Base-by-base conservation (phyloP, 192 early-diverging fungal species). In the Coemansia sp. region DNA sequence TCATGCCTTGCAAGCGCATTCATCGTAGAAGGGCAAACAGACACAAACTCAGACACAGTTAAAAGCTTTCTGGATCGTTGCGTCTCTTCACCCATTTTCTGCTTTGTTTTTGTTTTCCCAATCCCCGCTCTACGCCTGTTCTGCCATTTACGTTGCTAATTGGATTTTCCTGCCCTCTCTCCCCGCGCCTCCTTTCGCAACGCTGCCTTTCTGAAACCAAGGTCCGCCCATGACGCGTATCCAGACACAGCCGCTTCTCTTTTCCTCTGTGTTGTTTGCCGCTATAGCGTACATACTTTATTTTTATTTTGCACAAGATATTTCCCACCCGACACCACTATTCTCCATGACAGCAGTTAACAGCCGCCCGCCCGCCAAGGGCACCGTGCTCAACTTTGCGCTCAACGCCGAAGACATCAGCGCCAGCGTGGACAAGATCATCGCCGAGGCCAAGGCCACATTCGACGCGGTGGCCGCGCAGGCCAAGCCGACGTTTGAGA, bases 401-500 rank as follows among this genome's bases (percentile, higher is more conserved):
- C 67, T 78, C 67, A 68, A 61, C 32, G 66, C 78, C 1, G 57
- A 62, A 5, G 75, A 81, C 34, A 85, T 85, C 56, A 55, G 9
- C n/a, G 8, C 20, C 18, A 51, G 36, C 28, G 67, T 68, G 11
- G 68, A 81, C 17, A 41, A 18, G 39, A 61, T 78, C 8, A 78
- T 86, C 61, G 62, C 60, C n/a, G 53, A 76, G 38, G 74, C 73
- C 51, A 79, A 71, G 65, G 41, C 51, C 71, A 65, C 79, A 14
- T 67, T 71, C 14, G 85, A 86, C 61, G 17, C 15, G 11, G 74
- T 83, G 17, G 85, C 80, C 2, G 76, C 80, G 17, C 68, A 71
- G 61, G 36, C 60, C 57, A 68, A 70, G 43, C 79, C 85, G 38
- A 83, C 85, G 20, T 86, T 86, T 62, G 78, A 71, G 17, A 83